Evolutionary conservation across 2,329 filamentous ascomycete species (phyloP), one percentile per base, ranked within the genome.

Genomic region (Trichothecium roseum): DNA sequence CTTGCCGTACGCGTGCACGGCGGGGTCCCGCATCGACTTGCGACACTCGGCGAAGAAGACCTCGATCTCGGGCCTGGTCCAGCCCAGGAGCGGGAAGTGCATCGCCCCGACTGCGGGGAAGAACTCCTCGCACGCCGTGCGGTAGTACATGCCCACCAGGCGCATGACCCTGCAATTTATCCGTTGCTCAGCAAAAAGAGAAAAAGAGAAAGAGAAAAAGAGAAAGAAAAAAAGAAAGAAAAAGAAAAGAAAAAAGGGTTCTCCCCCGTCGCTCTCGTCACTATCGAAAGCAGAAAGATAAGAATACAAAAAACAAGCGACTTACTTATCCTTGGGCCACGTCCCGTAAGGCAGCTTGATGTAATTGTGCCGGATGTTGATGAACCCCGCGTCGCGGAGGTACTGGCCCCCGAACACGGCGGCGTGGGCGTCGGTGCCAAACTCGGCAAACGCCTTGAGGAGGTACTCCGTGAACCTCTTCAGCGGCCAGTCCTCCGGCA

Each of bases 371-470:
- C 52, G 47, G 0, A 77, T 57, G 40, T 72, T 57, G 30, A 57
- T 52, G 40, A 76, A 76, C 1, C 73, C 72, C 0, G 63, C 64
- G 13, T 66, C 62, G 9, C 50, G 46, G 35, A 75, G 51, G 28
- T 59, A 53, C 5, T 44, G 48, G 1, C 53, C 47, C n/a, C n/a
- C n/a, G n/a, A n/a, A n/a, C n/a, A n/a, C n/a, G n/a, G n/a, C n/a
- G n/a, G n/a, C n/a, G n/a, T n/a, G n/a, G n/a, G n/a, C n/a, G n/a
- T n/a, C n/a, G n/a, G n/a, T n/a, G n/a, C 47, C 48, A 14, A 52
- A 35, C 5, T 60, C 50, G 33, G 49, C 50, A 31, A 62, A 58
- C 8, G 49, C 43, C 17, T 45, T 46, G 26, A 66, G 44, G 3
- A 57, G 51, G 30, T 66, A 57, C n/a, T n/a, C n/a, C n/a, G n/a